phyloP scores from a whole-genome alignment of 768 basidiomycete genomes.

The Lyophyllum shimeji region DNA sequence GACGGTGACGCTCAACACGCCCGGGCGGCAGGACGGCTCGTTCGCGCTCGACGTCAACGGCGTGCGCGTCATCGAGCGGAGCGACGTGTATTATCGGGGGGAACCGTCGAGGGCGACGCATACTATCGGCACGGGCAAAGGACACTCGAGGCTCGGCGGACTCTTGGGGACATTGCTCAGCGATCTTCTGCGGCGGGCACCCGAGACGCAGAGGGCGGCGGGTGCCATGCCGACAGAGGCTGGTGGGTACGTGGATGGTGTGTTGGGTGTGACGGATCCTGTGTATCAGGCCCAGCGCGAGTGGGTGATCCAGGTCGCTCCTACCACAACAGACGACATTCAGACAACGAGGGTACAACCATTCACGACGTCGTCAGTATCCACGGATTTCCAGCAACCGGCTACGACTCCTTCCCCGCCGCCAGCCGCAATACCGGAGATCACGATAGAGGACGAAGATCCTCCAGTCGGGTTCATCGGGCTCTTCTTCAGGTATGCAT shows the following conservation, averaged over 20 bases:
- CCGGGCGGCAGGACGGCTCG: slow-evolving; percentile 64
- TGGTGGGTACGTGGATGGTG: background rate
- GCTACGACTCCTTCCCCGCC: background rate
- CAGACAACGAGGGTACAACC: background rate
- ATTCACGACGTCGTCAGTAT: background rate
- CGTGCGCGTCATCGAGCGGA: slow-evolving; percentile 44
- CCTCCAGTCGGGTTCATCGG: slow-evolving; percentile 43
- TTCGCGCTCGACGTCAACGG: slow-evolving; percentile 71
- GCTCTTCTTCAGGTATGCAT: slow-evolving; percentile 74
- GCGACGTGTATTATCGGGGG: slow-evolving; percentile 65
- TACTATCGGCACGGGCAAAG: background rate
- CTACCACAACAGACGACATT: background rate
- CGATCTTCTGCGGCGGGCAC: slow-evolving; percentile 3
- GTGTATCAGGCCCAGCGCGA: slow-evolving; percentile 9
- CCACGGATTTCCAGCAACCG: background rate
- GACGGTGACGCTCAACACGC: slow-evolving; percentile 70
- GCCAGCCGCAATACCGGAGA: background rate
- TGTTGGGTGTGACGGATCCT: background rate
- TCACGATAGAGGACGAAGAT: slow-evolving; percentile 11
- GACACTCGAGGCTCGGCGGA: slow-evolving; percentile 7
- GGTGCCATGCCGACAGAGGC: background rate
- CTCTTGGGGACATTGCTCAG: slow-evolving; percentile 11
- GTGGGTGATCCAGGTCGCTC: slow-evolving; percentile 4
- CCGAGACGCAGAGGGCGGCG: background rate
- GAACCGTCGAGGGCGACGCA: slow-evolving; percentile 17